Evolutionary conservation across 768 basidiomycete genomes (phyloP), one percentile per base, ranked within the genome.

Genomic region (Pleurotus tuber-regium): DNA sequence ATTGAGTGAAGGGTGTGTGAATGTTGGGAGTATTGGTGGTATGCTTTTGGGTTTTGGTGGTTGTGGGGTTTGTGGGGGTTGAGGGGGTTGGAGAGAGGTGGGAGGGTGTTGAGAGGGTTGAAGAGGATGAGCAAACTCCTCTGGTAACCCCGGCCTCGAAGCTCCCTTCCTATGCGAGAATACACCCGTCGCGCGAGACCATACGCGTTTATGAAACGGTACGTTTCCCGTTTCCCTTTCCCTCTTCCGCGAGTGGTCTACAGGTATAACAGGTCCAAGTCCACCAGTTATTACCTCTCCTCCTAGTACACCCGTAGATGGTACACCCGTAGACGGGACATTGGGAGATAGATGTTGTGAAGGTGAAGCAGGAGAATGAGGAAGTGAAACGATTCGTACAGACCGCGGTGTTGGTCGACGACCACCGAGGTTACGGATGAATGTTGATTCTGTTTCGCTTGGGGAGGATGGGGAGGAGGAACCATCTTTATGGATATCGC

Each of bases 351-450:
- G 46, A 21, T 48, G 46, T 2, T 33, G 46, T 10, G 30, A 29
- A 18, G 46, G 35, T 24, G 25, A 14, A 21, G 46, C 67, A 16
- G 70, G 66, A 23, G 76, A 69, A 51, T 84, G 76, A 57, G 84
- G 80, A 43, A 89, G 67, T 55, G 80, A 86, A 59, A 92, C 86
- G 51, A 92, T 89, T 54, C 90, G 82, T 12, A 92, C 86, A 1
- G 87, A 89, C 24, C 89, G 84, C 18, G 88, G 86, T 0, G 88
- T 89, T 1, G 90, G 79, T 58, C 82, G 87, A 33, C 90, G 78
- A n/a, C 89, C 90, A 26, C 83, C 78, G 4, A 73, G 50, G 46
- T 70, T 69, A 12, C 69, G 70, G 14, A 63, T 55, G 29, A 72
- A 71, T 19, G 61, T 66, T 26, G 67, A 66, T 29, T 57, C 63